Evolutionary conservation across 331 rosid species (phyloP).

Genomic region (Telfairia occidentalis): DNA sequence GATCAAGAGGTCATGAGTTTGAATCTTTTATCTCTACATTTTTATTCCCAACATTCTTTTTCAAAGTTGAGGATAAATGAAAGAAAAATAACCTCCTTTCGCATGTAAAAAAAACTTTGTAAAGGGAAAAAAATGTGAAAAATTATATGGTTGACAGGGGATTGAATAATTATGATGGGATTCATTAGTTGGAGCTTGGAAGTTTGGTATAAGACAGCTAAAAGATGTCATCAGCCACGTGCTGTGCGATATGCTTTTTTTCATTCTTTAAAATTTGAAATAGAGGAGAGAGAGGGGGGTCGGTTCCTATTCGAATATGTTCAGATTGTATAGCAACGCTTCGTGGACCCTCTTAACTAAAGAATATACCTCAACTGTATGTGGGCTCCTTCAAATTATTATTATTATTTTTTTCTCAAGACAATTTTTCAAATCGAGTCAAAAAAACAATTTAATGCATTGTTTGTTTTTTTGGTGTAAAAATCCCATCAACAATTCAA

Average conservation of each 20-base stretch:
- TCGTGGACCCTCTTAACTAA: background rate
- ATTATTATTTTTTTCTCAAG: background rate
- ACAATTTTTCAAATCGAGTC: background rate
- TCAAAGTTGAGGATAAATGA: too few relatives aligned
- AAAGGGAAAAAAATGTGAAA: background rate
- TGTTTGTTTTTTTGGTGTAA: background rate
- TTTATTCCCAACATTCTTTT: too few relatives aligned
- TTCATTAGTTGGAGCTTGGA: slow-evolving; percentile 4
- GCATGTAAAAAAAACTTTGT: background rate
- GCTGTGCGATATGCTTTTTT: slow-evolving; percentile 10
- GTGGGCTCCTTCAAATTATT: background rate
- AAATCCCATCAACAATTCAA: background rate
- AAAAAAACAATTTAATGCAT: background rate
- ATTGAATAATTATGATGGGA: background rate
- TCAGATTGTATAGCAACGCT: background rate
- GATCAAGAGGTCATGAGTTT: too few relatives aligned
- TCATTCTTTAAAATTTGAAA: background rate
- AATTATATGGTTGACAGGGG: background rate
- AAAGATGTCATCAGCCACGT: slow-evolving; percentile 41
- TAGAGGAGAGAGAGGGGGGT: background rate
- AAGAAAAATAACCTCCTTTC: background rate
- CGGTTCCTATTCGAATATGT: background rate
- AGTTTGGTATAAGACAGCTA: slow-evolving; percentile 7
- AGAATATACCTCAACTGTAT: slow-evolving; percentile 4
- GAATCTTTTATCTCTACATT: too few relatives aligned